Evolutionary conservation across 2,329 filamentous ascomycete species (phyloP), one percentile per base, ranked within the genome.

Genomic region (Nemania diffusa): DNA sequence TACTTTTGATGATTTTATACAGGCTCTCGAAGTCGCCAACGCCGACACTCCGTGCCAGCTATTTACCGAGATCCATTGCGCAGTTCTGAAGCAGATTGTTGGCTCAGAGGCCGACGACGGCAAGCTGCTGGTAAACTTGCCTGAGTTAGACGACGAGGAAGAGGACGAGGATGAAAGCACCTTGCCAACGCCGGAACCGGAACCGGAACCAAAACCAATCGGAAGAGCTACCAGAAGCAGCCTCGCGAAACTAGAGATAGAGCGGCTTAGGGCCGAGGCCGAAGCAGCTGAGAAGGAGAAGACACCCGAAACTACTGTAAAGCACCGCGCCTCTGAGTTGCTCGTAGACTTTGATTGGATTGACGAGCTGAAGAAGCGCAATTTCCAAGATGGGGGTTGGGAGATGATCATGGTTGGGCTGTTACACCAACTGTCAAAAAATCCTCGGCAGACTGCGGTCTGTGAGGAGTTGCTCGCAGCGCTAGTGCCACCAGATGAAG

Each of bases 1-100:
- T 77, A 98, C 95, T 0, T 97, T 98, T 75, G 96, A 99, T 78
- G 96, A 99, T 78, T 98, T 94, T 74, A 85, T 97, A 4, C 92
- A 98, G 77, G 91, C 94, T 0, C 90, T 99, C 84, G 87, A 90
- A 56, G 91, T 94, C 65, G 87, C 91, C 0, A 93, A 90, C 0
- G 87, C 90, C 37, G 89, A 93, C 24, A 82, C 88, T 0, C 90
- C 91, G 7, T 96, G 96, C 59, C 91, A 97, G 76, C 83, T 99
- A 0, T 90, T 97, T 72, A 90, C 93, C 57, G 96, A 99, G 78
- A 88, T 96, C 5, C 95, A 98, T 78, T 99, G 96, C 78, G 90
- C 95, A 0, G 89, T 97, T 2, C 82, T 99, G 67, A 97, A 97
- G 77, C 88, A 94, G 32, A 84, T 98, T 24, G 92, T 98, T 50